Base-by-base conservation (phyloP, 2,329 filamentous ascomycete species). In the Aspergillus ibericus region DNA sequence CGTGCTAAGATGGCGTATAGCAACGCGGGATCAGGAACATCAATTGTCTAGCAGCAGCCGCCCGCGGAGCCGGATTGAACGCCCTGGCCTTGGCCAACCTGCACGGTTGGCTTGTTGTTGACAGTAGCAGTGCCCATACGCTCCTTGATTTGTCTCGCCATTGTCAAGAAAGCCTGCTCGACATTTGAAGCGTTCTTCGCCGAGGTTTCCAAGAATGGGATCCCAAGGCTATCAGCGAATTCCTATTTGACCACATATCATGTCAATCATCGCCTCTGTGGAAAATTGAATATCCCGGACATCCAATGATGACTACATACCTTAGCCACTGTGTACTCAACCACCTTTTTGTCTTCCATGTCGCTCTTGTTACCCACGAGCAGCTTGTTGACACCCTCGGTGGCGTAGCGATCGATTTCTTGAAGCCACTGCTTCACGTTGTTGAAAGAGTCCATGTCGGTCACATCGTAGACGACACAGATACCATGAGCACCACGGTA, bases 371-470 rank as follows among this genome's bases (percentile, higher is more conserved):
- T 99, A 75, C 95, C 95, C 63, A 99, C 93, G 63, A 99, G 88
- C 67, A 99, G 86, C 86, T 99, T 99, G 88, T 99, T 99, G 75
- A 99, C 95, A 67, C 95, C 95, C 82, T 99, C 95, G 68, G 95
- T 99, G 70, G 95, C 95, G 75, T 99, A 98, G 78, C 95, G 89
- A 83, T 99, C 95, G 72, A 99, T 99, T 83, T 99, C 95, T 80
- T 99, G 95, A 63, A 99, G 87, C 95, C 95, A 99, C 85, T 99
- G 95, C 90, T 99, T 98, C 73, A 99, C 95, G 83, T 98, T 99
- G 88, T 99, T 98, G 91, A 99, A 99, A 29, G 92, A 96, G 79
- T 98, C 95, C 93, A 98, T 97, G 79, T 99, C 95, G 69, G 95
- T 99, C 75, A 99, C 95, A 88, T 99, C 95, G 86, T 98, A 99